Conservation (phyloP, 768 basidiomycete genomes). For the Psilocybe azurescens region DNA sequence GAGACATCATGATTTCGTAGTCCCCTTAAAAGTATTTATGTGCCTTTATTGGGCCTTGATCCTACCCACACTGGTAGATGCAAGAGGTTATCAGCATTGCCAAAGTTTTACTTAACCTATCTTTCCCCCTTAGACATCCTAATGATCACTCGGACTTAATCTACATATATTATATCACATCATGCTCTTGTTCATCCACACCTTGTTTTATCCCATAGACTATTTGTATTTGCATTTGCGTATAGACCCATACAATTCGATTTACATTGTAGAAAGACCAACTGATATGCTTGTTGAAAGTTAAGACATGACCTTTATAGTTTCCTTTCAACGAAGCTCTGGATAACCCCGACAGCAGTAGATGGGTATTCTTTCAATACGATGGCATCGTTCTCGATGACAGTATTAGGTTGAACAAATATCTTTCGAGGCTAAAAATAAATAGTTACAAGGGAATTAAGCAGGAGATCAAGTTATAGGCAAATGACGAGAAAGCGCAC, state of each 20-base stretch:
- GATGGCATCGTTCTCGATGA: constrained; percentile 69
- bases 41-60: not conserved
- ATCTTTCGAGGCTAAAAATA: constrained; percentile 74
- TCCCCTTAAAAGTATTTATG: constrained; percentile 7
- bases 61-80: not conserved
- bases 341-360: constrained; percentile 73
- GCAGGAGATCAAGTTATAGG: not conserved
- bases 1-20: constrained; percentile 51
- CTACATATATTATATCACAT: constrained; percentile 4
- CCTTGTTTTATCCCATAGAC: constrained; percentile 2
- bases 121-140: not conserved
- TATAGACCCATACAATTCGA: not conserved
- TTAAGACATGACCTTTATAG: constrained; percentile 34
- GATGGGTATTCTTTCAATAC: constrained; percentile 81
- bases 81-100: too few species aligned
- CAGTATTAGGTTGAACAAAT: constrained; percentile 84
- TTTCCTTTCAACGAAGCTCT: constrained; percentile 80
- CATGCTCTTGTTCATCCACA: not conserved
- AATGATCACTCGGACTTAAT: not conserved
- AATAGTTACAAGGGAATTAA: not conserved
- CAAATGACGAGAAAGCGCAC: constrained; percentile 41
- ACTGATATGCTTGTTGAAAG: too few species aligned
- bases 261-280: too few species aligned
- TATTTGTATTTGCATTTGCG: constrained; percentile 5
- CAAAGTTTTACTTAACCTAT: too few species aligned